These are phyloP conservation scores for Vitis labrusca DNA, from an alignment of 164 flowering plant genomes.

Conservation along the genomic window DNA sequence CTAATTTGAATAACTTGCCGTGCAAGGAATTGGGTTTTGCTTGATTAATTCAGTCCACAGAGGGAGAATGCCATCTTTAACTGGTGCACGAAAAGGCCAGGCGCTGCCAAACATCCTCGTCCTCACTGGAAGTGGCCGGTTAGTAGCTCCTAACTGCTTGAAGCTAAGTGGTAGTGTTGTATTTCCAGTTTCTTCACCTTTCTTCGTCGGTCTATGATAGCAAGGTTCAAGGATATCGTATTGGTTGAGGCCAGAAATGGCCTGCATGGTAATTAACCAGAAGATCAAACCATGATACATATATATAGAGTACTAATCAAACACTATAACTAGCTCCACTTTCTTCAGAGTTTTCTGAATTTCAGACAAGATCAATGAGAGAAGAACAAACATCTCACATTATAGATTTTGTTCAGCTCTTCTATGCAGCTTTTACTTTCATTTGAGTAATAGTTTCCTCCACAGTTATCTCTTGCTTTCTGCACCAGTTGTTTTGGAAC, in stretches of 20 bases:
- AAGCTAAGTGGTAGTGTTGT: constrained; percentile 22
- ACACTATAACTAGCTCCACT: not conserved
- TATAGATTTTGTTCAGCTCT: constrained; percentile 6
- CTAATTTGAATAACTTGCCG: constrained; percentile 19
- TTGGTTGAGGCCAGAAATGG: constrained; percentile 22
- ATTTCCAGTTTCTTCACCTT: not conserved
- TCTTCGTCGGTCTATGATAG: constrained; percentile 18
- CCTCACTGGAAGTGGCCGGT: constrained; percentile 28
- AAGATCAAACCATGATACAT: not conserved
- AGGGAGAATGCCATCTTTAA: constrained; percentile 23
- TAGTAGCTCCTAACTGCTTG: constrained; percentile 22
- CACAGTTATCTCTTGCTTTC: constrained; percentile 21
- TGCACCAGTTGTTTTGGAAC: constrained; percentile 1
- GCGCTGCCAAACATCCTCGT: constrained; percentile 43
- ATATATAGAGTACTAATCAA: not conserved
- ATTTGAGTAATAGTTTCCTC: constrained; percentile 15
- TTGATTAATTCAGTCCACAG: constrained; percentile 26
- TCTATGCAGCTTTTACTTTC: not conserved
- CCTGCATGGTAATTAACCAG: constrained; percentile 2
- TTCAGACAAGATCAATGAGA: no score
- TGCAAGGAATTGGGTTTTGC: constrained; percentile 19
- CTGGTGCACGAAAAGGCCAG: constrained; percentile 32
- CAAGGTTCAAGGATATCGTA: constrained; percentile 43
- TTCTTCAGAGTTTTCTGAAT: no score
- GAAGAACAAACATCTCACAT: constrained; percentile 11